Conservation (phyloP, 352 stramenopile species). For the Pilasporangium apinafurcum region DNA sequence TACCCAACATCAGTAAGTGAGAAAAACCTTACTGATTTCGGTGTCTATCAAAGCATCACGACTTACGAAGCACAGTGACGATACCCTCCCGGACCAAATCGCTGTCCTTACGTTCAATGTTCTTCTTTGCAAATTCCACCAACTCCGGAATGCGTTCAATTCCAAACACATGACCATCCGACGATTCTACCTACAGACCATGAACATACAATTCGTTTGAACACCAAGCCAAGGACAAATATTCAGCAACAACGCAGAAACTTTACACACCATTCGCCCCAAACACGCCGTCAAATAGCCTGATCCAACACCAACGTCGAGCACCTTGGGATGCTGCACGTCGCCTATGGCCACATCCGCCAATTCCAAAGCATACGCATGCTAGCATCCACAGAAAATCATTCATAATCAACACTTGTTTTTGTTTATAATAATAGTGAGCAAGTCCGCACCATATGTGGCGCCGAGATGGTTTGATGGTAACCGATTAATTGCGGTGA, state of each 20-base stretch:
- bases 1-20: neutral
- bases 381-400: conserved; percentile 12
- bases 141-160: conserved; percentile 90
- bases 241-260: neutral
- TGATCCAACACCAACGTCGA: conserved; percentile 94
- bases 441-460: conserved; percentile 63
- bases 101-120: conserved; percentile 72
- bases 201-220: neutral
- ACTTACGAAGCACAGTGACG: conserved; percentile 42
- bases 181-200: conserved; percentile 15
- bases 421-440: neutral
- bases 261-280: conserved; percentile 66
- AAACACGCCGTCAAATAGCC: conserved; percentile 94
- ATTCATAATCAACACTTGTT: neutral
- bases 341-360: conserved; percentile 43
- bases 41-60: neutral
- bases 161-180: conserved; percentile 66
- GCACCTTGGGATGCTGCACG: conserved; percentile 48
- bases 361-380: conserved; percentile 80
- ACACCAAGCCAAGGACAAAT: neutral
- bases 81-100: conserved; percentile 71
- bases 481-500: conserved; percentile 77
- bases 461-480: conserved; percentile 86
- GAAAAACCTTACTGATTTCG: neutral
- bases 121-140: conserved; percentile 73